phyloP scores from a whole-genome alignment of 106 monocot species.

The Dendrobium officinale region DNA sequence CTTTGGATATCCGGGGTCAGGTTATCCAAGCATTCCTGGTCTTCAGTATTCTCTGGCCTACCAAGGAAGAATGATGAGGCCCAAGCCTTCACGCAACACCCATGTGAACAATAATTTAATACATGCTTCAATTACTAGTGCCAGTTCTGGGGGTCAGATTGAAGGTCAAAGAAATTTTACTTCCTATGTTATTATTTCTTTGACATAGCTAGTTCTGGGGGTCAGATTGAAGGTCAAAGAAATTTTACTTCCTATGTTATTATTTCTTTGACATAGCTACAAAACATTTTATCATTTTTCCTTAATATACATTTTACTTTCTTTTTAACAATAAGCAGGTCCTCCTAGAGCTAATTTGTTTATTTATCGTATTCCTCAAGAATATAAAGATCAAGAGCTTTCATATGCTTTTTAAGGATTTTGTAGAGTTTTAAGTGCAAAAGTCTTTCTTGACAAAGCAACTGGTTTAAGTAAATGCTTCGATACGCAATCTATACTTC shows the following conservation, averaged over 20 bases:
- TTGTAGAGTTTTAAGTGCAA: constrained; percentile 90
- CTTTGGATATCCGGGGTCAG: constrained; percentile 41
- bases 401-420: constrained; percentile 75
- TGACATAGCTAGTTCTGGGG: constrained; percentile 14
- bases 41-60: constrained; percentile 72
- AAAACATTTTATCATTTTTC: neutral
- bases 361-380: constrained; percentile 98
- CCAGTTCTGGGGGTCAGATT: constrained; percentile 21
- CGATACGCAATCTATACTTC: constrained; percentile 38
- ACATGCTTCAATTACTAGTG: constrained; percentile 28
- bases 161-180: no score
- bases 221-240: no score
- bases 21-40: constrained; percentile 21
- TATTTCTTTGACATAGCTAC: no score
- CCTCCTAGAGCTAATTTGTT: constrained; percentile 98
- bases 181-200: no score
- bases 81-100: constrained; percentile 38
- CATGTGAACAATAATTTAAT: constrained; percentile 25
- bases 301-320: neutral
- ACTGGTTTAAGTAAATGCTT: constrained; percentile 98
- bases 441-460: constrained; percentile 92
- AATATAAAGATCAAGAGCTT: constrained; percentile 82
- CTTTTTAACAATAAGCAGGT: constrained; percentile 20
- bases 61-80: constrained; percentile 33
- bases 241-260: no score